Base-by-base conservation (phyloP, 2,329 filamentous ascomycete species). In the Tolypocladium guangdongense region DNA sequence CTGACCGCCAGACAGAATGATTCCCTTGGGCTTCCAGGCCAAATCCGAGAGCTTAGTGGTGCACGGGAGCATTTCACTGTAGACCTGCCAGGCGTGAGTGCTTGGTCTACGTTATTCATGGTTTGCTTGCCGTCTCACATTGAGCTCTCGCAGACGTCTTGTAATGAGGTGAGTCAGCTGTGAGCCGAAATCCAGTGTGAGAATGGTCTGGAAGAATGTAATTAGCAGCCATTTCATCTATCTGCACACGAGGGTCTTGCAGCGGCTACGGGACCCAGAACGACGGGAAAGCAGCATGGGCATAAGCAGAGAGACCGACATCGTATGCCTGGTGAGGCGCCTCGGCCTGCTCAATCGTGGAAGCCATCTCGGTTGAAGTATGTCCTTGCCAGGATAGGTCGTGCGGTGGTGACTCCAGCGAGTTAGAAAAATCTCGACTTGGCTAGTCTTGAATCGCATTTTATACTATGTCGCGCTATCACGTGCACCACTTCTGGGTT, bases 1-100 rank as follows among this genome's bases (percentile, higher is more conserved):
- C 51, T 36, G 50, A 64, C 71, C 74, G 53, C 74, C 74, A 32
- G 66, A 69, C 12, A 74, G 56, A 54, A 95, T 87, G 58, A 97
- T 83, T 60, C 91, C 92, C 66, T 86, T 87, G 22, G 92, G 92
- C 66, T 83, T 89, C 75, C 81, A 95, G 47, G 76, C 66, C 33
- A 95, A 78, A 55, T 93, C 87, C 7, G 81, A 74, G 24, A 95
- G 71, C 75, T 91, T 91, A 62, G 86, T 83, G 51, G 85, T 93
- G 71, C 90, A 95, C 32, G 88, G 87, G 43, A 95, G 81, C 84
- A 95, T 87, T 74, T 96, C 90, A 57, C 82, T 83, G 75, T 88
- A 95, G 30, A 61, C 54, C 49, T 52, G 32, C 14, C 35, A 8
- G 32, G 33, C 35, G 35, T 49, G 47, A 49, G 47, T 20, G 30